phyloP scores from a whole-genome alignment of 148 eudicot species.

The Silene conica region DNA sequence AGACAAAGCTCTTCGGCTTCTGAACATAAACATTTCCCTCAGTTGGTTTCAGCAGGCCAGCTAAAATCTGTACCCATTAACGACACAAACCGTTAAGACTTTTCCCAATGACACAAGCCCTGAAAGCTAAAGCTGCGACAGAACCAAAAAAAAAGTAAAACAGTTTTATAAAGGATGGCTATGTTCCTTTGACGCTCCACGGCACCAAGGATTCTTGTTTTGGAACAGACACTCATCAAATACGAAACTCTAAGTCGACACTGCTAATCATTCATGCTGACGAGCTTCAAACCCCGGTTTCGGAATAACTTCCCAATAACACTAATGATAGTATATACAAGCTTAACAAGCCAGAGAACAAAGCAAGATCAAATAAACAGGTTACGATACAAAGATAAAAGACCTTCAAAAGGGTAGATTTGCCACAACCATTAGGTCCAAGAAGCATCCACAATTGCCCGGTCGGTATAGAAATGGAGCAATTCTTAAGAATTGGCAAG shows the following conservation, averaged over 20 bases:
- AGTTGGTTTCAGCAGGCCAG: conserved; percentile 67
- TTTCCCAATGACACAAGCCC: too few relatives aligned
- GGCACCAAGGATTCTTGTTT: too few relatives aligned
- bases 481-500: conserved; percentile 60
- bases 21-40: conserved; percentile 56
- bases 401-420: conserved; percentile 92
- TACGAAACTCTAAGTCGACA: too few relatives aligned
- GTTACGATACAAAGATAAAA: not conserved
- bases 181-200: too few relatives aligned
- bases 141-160: too few relatives aligned
- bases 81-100: too few relatives aligned
- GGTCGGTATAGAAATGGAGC: conserved; percentile 67
- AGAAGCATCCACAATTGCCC: conserved; percentile 99
- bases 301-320: not conserved
- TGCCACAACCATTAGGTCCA: conserved; percentile 95
- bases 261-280: not conserved
- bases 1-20: conserved; percentile 88
- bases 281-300: not conserved
- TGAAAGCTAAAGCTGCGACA: too few relatives aligned
- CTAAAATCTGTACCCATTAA: conserved; percentile 62
- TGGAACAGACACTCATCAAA: too few relatives aligned
- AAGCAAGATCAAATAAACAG: not conserved
- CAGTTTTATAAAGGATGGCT: too few relatives aligned
- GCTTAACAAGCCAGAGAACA: too few relatives aligned
- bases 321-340: too few relatives aligned